Evolutionary conservation across 495 filamentous ascomycete genomes (phyloP).

Genomic region (Beverwykella pulmonaria): DNA sequence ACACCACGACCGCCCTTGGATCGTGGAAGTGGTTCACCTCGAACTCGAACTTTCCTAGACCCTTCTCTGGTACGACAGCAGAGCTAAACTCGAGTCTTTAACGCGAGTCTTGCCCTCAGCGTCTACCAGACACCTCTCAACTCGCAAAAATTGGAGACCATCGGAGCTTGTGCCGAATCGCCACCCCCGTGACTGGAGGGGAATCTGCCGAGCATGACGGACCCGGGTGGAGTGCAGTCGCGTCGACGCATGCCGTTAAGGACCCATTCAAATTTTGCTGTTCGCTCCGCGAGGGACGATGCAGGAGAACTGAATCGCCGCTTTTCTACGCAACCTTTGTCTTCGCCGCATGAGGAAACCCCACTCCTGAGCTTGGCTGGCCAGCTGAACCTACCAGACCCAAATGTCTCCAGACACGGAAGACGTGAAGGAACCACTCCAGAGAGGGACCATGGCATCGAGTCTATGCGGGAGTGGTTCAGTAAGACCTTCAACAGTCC

Average conservation of each 20-base stretch:
- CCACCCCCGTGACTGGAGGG: constrained; percentile 28
- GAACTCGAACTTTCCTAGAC: no score
- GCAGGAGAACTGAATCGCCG: constrained; percentile 52
- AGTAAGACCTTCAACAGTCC: constrained; percentile 9
- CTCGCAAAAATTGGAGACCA: no score
- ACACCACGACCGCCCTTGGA: constrained; percentile 18
- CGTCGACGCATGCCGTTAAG: constrained; percentile 34
- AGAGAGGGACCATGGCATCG: not conserved
- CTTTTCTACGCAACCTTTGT: constrained; percentile 36
- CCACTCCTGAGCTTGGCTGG: constrained; percentile 15
- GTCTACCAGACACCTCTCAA: no score
- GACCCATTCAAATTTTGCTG: constrained; percentile 59
- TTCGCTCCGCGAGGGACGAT: constrained; percentile 60
- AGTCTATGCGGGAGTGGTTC: constrained; percentile 27
- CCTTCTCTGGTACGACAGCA: no score
- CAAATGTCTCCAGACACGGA: not conserved
- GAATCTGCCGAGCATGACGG: constrained; percentile 2
- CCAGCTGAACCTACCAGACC: constrained; percentile 1
- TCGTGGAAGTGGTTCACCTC: not conserved
- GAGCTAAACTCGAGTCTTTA: no score
- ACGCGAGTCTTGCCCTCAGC: no score
- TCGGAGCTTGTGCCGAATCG: no score
- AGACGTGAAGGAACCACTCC: not conserved
- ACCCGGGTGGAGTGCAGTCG: not conserved
- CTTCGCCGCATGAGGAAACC: constrained; percentile 32